Base-by-base conservation (phyloP, 306 rosid species). In the Trifolium fragiferum region DNA sequence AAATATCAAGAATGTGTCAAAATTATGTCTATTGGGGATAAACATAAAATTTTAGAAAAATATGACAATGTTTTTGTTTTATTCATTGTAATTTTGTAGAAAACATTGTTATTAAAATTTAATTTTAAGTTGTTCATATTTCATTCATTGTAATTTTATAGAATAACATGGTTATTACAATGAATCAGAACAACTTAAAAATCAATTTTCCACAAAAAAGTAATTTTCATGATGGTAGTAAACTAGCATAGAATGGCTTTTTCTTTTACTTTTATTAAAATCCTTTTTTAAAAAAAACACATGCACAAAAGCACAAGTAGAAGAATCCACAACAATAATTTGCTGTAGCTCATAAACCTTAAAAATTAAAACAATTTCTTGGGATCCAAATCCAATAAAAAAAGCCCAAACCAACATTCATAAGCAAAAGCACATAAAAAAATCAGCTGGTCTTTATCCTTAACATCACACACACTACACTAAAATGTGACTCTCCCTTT, bases 301-400 rank as follows among this genome's bases (percentile, higher is more conserved):
- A 25, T 58, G 20, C 32, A 5, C 30, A 9, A 54, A 20, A 54
- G 60, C 60, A 54, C 4, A 54, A 54, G 30, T 54, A 10, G 27
- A 54, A 54, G 14, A 54, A 54, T 54, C 80, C 67, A 85, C 76
- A 68, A 38, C 90, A 83, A 86, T 80, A 87, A 85, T 80, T 78
- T 68, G 55, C 30, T 47, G 71, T 73, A 68, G 69, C 37, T 62
- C 59, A 58, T 8, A 63, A 76, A 65, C 83, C 70, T 70, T 76
- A 27, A 27, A 76, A 80, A 68, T 27, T 72, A 75, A 80, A 65
- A 38, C 75, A 76, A n/a, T 78, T 15, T 72, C 54, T 72, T 47
- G 69, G 65, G 84, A 83, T 76, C 75, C 76, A 77, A 84, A 44
- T 44, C 50, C 25, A 20, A 54, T 60, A 55, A 51, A 40, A 44